Evolutionary conservation across 208 protist genomes (phyloP).

Genomic region (Zelonia costaricensis): DNA sequence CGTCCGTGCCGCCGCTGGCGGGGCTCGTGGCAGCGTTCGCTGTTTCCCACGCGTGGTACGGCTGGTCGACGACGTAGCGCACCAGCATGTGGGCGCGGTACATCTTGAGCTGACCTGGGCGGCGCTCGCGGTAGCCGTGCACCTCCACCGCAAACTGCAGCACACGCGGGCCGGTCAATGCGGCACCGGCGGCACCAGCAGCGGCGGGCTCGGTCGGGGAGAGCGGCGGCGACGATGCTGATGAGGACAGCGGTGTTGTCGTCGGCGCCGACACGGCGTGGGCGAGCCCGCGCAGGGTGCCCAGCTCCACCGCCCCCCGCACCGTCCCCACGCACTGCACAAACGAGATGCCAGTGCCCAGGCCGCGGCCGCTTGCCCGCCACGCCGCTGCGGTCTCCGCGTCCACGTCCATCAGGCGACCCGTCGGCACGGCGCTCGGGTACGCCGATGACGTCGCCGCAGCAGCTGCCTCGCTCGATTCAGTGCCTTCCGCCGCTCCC

Average conservation of each 20-base stretch:
- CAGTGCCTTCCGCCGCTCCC: too few relatives aligned
- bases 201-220: not conserved
- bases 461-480: too few relatives aligned
- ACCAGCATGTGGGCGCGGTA: slow-evolving; percentile 52
- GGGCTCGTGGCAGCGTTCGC: not conserved
- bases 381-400: slow-evolving; percentile 7
- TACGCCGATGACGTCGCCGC: slow-evolving; percentile 13
- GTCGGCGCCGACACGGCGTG: too few relatives aligned
- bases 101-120: slow-evolving; percentile 57
- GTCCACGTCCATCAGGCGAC: slow-evolving; percentile 27
- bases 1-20: not conserved
- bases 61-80: slow-evolving; percentile 34
- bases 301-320: slow-evolving; percentile 25
- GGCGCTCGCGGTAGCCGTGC: slow-evolving; percentile 56
- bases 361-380: slow-evolving; percentile 3
- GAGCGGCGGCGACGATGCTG: too few relatives aligned
- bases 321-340: slow-evolving; percentile 42
- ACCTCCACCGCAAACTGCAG: slow-evolving; percentile 62
- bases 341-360: slow-evolving; percentile 37
- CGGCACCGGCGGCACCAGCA: not conserved
- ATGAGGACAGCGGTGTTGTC: too few relatives aligned
- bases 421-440: slow-evolving; percentile 25
- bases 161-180: slow-evolving; percentile 13
- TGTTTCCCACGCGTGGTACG: slow-evolving; percentile 19
- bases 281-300: slow-evolving; percentile 19